A percentile compares a stretch with the other conserved stretches of the same genome.
phyloP scores from a whole-genome alignment of 2,329 filamentous ascomycete species.

The Parascedosporium putredinis region DNA sequence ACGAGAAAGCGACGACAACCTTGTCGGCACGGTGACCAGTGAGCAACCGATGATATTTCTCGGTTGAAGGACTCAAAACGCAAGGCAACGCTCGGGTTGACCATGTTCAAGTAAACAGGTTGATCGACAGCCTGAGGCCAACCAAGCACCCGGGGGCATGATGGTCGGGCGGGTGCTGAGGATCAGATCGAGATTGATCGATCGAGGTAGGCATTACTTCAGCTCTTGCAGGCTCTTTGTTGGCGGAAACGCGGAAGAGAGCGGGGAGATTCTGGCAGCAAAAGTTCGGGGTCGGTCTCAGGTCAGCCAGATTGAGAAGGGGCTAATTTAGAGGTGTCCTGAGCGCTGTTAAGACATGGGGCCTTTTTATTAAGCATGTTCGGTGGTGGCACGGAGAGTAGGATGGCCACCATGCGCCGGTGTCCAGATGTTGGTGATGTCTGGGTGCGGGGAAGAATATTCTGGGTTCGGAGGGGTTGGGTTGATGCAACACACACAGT shows the following conservation, averaged over 20 bases:
- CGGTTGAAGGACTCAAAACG: background rate
- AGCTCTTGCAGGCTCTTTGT: background rate
- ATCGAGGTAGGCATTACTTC: no score
- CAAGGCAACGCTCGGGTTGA: background rate
- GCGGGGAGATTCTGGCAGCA: background rate
- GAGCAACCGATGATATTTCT: background rate
- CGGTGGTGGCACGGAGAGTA: background rate
- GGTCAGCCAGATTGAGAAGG: background rate
- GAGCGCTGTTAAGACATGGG: conserved; percentile 2
- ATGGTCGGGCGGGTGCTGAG: no score
- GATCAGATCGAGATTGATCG: no score
- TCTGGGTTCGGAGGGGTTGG: background rate
- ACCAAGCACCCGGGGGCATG: no score
- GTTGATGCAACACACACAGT: background rate
- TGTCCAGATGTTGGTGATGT: background rate
- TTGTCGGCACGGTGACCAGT: background rate
- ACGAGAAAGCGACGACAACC: background rate
- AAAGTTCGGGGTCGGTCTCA: background rate
- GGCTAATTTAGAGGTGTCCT: background rate
- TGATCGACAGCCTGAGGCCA: no score
- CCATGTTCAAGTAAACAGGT: background rate
- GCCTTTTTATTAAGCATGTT: background rate
- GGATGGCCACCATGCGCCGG: background rate
- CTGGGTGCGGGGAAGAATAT: conserved; percentile 4
- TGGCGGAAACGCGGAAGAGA: background rate